These are phyloP conservation scores for Trichoderma asperellum DNA, from an alignment of 2,329 filamentous ascomycete species.

Conservation along the genomic window DNA sequence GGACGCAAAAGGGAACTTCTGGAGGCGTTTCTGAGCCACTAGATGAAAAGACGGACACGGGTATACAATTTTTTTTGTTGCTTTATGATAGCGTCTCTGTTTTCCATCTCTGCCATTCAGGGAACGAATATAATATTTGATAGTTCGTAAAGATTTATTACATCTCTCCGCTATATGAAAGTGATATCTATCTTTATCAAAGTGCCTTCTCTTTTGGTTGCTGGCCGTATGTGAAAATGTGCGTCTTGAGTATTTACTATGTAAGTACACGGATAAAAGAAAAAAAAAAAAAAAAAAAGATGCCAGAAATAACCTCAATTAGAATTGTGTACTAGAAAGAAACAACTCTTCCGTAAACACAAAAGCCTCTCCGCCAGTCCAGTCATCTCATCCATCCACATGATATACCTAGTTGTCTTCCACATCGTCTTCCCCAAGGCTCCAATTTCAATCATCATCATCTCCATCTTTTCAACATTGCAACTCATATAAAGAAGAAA, in stretches of 20 bases:
- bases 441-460: not conserved
- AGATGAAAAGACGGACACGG: constrained; percentile 9
- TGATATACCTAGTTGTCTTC: not conserved
- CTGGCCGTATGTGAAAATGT: not conserved
- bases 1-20: not conserved
- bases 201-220: not conserved
- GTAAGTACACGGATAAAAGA: not conserved
- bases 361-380: not conserved
- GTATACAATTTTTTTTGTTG: not conserved
- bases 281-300: not conserved
- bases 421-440: not conserved
- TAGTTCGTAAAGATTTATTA: not conserved
- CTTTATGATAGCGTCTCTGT: constrained; percentile 22
- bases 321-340: constrained; percentile 1
- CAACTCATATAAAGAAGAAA: not conserved
- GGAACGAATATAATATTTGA: constrained; percentile 1
- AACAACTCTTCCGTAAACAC: constrained; percentile 2
- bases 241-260: not conserved
- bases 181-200: not conserved
- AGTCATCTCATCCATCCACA: not conserved
- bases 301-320: constrained; percentile 1
- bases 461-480: not conserved
- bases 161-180: not conserved
- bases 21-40: constrained; percentile 18
- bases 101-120: not conserved